Percentiles rank a stretch among this genome's conserved stretches.
These are phyloP conservation scores for Candida railenensis DNA, from an alignment of 805 yeast species.

Conservation along the genomic window DNA sequence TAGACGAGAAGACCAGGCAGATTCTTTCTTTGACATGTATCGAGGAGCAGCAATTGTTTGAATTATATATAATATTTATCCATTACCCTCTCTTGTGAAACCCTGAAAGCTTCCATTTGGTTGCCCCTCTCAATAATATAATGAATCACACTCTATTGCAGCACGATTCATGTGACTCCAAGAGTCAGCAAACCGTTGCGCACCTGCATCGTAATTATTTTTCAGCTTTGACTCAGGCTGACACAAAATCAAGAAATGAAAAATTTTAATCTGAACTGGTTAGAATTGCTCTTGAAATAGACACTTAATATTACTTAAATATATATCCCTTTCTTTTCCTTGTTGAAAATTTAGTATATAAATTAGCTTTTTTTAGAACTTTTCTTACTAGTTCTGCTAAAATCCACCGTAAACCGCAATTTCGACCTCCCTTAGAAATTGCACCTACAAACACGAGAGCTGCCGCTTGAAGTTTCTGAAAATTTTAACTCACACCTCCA, in stretches of 20 bases:
- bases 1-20: too few relatives aligned
- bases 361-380: neutral
- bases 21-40: too few relatives aligned
- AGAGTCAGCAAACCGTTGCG: neutral
- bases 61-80: too few relatives aligned
- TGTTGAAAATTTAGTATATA: neutral
- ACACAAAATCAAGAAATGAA: neutral
- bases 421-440: neutral
- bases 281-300: neutral
- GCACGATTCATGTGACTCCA: neutral
- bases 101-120: too few relatives aligned
- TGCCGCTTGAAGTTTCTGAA: constrained; percentile 40
- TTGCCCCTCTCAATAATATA: too few relatives aligned
- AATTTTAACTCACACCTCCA: constrained; percentile 28
- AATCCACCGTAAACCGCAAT: neutral
- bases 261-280: neutral
- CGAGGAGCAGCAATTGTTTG: too few relatives aligned
- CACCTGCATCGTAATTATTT: neutral
- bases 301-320: neutral
- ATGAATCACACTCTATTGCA: neutral
- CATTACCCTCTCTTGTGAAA: neutral
- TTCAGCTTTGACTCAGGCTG: neutral
- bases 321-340: neutral
- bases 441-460: constrained; percentile 33
- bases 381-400: neutral